Base-by-base conservation (phyloP, 352 stramenopile species). In the Phytophthora palmivora region DNA sequence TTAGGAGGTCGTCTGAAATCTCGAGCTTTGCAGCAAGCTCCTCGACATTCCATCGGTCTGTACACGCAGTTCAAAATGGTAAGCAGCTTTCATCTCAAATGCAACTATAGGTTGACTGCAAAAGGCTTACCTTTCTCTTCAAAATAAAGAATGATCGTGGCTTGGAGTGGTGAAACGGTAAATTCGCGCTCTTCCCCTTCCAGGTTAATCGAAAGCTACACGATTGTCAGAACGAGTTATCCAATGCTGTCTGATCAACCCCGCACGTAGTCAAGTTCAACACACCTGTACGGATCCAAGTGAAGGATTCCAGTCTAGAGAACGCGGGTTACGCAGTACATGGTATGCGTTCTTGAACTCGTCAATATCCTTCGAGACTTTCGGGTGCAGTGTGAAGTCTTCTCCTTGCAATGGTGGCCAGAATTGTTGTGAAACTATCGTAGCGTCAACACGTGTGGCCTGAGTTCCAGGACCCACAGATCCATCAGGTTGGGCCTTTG, bases 361-460 rank as follows among this genome's bases (percentile, higher is more conserved):
- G 38, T 97, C 87, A 16, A 99, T 73, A 39, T 87, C 81, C 2
- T 76, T 68, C 33, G 86, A 67, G 0, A 98, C 78, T 32, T 70
- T 76, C 8, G 93, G 82, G 67, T 99, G 96, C 32, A 98, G 74
- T 33, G 80, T 83, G 58, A 99, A 90, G 15, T 95, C 82, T 43
- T 98, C 92, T 4, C 83, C 88, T 66, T 98, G 92, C 18, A 99
- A 79, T n/a, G 93, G 79, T 21, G 97, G 97, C 97, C 97, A 99
- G 75, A 99, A 99, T 33, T 99, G 96, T 52, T 98, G 87, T 5
- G 95, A 99, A 34, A 99, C 84, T 58, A 99, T 98, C 5, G 94
- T 97, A 24, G 91, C 93, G 66, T 98, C 94, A 6, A 98, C 59
- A 2, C 47, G 34, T 12, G 70, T 42, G 4, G 28, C 41, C 18